phyloP scores from a whole-genome alignment of 1,284 basidiomycete species.

The Pisolithus thermaeus region DNA sequence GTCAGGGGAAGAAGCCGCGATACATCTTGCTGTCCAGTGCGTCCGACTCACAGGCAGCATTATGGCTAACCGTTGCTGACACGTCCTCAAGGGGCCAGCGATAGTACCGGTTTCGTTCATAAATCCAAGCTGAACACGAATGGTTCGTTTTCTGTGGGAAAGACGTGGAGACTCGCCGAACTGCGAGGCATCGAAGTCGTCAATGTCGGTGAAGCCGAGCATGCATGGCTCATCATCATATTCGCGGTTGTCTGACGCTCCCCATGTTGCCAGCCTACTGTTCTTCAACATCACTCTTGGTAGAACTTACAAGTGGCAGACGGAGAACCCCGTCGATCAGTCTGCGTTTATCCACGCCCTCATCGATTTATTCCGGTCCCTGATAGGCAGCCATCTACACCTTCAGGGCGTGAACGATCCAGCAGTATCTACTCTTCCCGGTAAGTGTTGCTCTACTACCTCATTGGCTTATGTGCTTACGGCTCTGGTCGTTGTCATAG shows the following conservation, averaged over 20 bases:
- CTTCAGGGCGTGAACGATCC: conserved; percentile 48
- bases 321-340: conserved; percentile 72
- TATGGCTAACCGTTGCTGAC: conserved; percentile 10
- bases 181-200: conserved; percentile 75
- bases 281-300: conserved; percentile 79
- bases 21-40: conserved; percentile 84
- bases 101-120: conserved; percentile 75
- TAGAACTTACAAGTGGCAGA: conserved; percentile 84
- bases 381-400: conserved; percentile 48
- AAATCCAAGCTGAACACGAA: conserved; percentile 97
- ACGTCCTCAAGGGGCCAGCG: conserved; percentile 48
- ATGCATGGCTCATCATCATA: no score
- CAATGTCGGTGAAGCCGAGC: conserved; percentile 39
- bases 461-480: not conserved
- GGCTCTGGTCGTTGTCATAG: not conserved
- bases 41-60: conserved; percentile 28
- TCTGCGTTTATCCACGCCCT: conserved; percentile 62
- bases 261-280: conserved; percentile 41
- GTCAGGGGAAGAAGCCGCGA: conserved; percentile 69
- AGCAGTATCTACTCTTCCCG: conserved; percentile 6
- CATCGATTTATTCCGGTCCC: conserved; percentile 63
- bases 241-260: conserved; percentile 6
- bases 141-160: conserved; percentile 93
- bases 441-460: conserved; percentile 1
- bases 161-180: conserved; percentile 89